Evolutionary conservation across 257 asterid species (phyloP).

Genomic region (Echites panduratus): DNA sequence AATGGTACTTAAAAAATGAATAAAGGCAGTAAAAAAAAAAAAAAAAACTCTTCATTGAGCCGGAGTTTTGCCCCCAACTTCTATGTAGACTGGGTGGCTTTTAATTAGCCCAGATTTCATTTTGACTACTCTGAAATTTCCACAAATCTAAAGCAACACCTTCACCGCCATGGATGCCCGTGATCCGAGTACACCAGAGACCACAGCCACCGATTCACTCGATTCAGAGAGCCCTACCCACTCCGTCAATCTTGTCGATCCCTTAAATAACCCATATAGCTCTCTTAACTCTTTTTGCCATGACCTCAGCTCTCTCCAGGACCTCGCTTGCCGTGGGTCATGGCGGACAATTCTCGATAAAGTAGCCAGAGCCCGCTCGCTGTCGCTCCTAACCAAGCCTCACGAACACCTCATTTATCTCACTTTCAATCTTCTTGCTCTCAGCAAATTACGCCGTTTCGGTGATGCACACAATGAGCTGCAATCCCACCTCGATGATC

Average conservation of each 20-base stretch:
- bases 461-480: slow-evolving; percentile 71
- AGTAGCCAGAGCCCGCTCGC: slow-evolving; percentile 83
- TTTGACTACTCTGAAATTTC: not conserved
- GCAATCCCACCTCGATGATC: slow-evolving; percentile 47
- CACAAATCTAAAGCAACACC: not conserved
- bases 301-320: slow-evolving; percentile 68
- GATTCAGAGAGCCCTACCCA: slow-evolving; percentile 17
- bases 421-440: slow-evolving; percentile 75
- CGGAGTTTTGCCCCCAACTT: no score
- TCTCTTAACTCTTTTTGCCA: slow-evolving; percentile 73
- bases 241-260: slow-evolving; percentile 31
- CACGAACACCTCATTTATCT: slow-evolving; percentile 86
- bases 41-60: no score
- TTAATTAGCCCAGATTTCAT: no score
- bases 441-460: slow-evolving; percentile 83
- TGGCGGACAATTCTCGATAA: slow-evolving; percentile 89
- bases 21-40: no score
- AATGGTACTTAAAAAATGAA: no score
- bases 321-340: slow-evolving; percentile 89
- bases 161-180: slow-evolving; percentile 6
- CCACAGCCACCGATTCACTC: slow-evolving; percentile 10
- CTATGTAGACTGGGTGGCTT: no score
- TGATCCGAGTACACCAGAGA: slow-evolving; percentile 8
- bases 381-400: slow-evolving; percentile 66
- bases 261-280: slow-evolving; percentile 47